Base-by-base conservation (phyloP, 371 early-diverging fungal species). In the Mucor lusitanicus region DNA sequence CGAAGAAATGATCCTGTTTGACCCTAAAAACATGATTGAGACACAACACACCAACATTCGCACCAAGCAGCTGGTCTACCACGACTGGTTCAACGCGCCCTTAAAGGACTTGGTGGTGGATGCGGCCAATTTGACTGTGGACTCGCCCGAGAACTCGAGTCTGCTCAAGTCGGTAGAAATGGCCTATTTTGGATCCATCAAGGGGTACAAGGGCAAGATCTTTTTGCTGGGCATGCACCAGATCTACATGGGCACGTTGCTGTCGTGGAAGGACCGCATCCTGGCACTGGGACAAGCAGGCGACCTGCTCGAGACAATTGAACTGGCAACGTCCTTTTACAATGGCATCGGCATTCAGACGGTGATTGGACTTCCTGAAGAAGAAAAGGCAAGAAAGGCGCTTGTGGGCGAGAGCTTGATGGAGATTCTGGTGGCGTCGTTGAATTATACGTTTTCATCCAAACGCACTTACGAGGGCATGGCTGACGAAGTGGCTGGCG, bases 191-290 rank as follows among this genome's bases (percentile, higher is more conserved):
- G 87, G 82, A 59, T 91, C 90, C 25, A 74, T 92, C 54, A 79
- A 85, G 28, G 78, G 85, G 0, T 89, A 91, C 68, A 92, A 90
- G 68, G 90, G 90, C 39, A 83, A 87, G 46, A 61, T 91, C 17
- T 90, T 90, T 71, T 68, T 91, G 27, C 67, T 92, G 74, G 90
- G 92, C 11, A 79, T 86, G 37, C 70, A 86, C 17, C 85, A 88
- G 46, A 63, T 93, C 6, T 87, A 79, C 65, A 79, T 90, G 19
- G 93, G 89, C 5, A 88, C 88, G 1, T 74, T 91, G 12, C 64
- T 93, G 25, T 85, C 90, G 12, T 95, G 95, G 95, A 85, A 81
- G 3, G 93, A 93, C 59, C 87, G 95, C 3, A 82, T 93, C 23
- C 67, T 90, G 48, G 89, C 91, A 0, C 74, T 92, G 21, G 88